Percentiles rank a stretch among this genome's conserved stretches.
Conservation (phyloP, 2,329 filamentous ascomycete species). For the Aspergillus pseudoglaucus region DNA sequence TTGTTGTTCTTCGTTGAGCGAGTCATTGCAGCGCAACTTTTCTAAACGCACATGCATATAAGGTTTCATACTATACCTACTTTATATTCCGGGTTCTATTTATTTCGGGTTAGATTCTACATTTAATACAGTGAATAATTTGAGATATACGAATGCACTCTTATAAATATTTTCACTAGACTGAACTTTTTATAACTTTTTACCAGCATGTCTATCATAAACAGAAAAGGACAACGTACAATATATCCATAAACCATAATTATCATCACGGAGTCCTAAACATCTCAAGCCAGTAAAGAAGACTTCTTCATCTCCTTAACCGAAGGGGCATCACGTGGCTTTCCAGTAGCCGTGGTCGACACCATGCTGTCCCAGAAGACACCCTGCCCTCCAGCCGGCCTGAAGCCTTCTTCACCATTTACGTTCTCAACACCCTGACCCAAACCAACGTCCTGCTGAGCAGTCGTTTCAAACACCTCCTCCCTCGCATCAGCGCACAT, state of each 20-base stretch:
- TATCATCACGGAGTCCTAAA: not conserved
- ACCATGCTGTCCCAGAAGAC: constrained; percentile 38
- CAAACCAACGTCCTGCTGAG: constrained; percentile 8
- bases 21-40: not conserved
- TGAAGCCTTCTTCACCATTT: constrained; percentile 13
- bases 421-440: constrained; percentile 17
- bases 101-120: not conserved
- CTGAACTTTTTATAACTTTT: no score
- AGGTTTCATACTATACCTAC: not conserved
- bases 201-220: not conserved
- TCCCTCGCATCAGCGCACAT: constrained; percentile 60
- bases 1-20: not conserved
- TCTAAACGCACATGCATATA: not conserved
- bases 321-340: constrained; percentile 42
- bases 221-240: no score
- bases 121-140: not conserved
- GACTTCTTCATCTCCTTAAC: constrained; percentile 44
- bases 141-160: no score
- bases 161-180: no score
- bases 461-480: constrained; percentile 58
- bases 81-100: not conserved
- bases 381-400: constrained; percentile 22
- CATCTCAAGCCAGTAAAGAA: constrained; percentile 27
- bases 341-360: constrained; percentile 29
- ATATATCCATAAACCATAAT: not conserved